A percentile compares a stretch with the other conserved stretches of the same genome.
phyloP scores from a whole-genome alignment of 306 rosid genomes.

The Ormosia emarginata region DNA sequence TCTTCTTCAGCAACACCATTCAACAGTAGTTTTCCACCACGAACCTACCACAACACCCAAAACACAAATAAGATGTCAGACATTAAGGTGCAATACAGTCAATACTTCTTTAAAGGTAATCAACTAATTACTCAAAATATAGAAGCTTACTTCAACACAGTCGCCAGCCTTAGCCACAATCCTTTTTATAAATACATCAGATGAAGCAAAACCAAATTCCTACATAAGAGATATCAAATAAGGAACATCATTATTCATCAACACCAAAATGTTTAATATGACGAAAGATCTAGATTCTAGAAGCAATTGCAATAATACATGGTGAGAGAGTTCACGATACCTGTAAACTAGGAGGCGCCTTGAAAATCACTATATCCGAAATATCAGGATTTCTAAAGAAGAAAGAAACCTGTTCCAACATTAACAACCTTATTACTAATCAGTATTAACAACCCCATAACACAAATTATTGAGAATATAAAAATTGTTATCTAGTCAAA shows the following conservation, averaged over 20 bases:
- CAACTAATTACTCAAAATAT: neutral
- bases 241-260: neutral
- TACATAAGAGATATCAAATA: constrained; percentile 29
- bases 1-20: constrained; percentile 73
- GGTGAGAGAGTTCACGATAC: constrained; percentile 28
- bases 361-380: constrained; percentile 90
- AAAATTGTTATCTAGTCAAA: neutral
- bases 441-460: neutral
- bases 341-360: constrained; percentile 77
- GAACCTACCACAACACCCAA: constrained; percentile 46
- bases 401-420: constrained; percentile 68
- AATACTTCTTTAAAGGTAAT: neutral
- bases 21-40: constrained; percentile 70
- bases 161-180: constrained; percentile 96
- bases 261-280: neutral
- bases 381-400: constrained; percentile 81
- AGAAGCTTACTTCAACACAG: constrained; percentile 59
- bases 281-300: neutral
- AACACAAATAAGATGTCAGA: constrained; percentile 6
- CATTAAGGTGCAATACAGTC: neutral
- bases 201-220: constrained; percentile 61
- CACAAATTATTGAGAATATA: neutral
- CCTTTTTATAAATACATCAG: constrained; percentile 82
- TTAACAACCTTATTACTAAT: neutral
- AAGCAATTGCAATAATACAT: neutral